Percentiles rank a stretch among this genome's conserved stretches.
These are phyloP conservation scores for Monilinia aucupariae DNA, from an alignment of 2,329 filamentous ascomycete species.

Conservation along the genomic window DNA sequence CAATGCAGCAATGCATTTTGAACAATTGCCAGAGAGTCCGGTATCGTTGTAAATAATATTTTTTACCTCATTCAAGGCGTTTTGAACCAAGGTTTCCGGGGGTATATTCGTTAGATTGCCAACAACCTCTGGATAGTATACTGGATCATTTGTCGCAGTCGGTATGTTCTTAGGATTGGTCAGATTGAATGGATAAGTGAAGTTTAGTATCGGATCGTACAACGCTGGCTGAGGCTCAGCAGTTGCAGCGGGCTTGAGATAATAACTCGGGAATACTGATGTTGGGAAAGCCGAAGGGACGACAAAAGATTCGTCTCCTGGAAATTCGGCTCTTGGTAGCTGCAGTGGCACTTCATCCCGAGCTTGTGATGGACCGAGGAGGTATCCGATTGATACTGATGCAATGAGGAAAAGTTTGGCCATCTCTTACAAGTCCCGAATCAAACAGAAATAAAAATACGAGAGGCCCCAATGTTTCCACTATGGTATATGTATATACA, in stretches of 20 bases:
- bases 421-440: background rate
- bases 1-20: conserved; percentile 48
- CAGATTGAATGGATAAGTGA: conserved; percentile 49
- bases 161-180: conserved; percentile 51
- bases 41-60: conserved; percentile 40
- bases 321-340: conserved; percentile 22
- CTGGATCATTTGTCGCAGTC: conserved; percentile 43
- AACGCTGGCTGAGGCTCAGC: conserved; percentile 49
- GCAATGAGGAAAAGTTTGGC: background rate
- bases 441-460: background rate
- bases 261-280: conserved; percentile 46
- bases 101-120: conserved; percentile 41
- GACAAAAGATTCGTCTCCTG: conserved; percentile 38
- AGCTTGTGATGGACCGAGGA: background rate
- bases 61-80: conserved; percentile 41
- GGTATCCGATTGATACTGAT: background rate
- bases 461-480: background rate
- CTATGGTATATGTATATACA: background rate
- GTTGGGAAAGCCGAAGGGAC: conserved; percentile 47
- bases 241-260: conserved; percentile 41
- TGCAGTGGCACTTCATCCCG: background rate
- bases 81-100: conserved; percentile 40
- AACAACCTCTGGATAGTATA: conserved; percentile 44
- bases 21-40: conserved; percentile 41
- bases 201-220: conserved; percentile 49